These are phyloP conservation scores for Pyrus communis DNA, from an alignment of 306 rosid genomes.

Conservation along the genomic window DNA sequence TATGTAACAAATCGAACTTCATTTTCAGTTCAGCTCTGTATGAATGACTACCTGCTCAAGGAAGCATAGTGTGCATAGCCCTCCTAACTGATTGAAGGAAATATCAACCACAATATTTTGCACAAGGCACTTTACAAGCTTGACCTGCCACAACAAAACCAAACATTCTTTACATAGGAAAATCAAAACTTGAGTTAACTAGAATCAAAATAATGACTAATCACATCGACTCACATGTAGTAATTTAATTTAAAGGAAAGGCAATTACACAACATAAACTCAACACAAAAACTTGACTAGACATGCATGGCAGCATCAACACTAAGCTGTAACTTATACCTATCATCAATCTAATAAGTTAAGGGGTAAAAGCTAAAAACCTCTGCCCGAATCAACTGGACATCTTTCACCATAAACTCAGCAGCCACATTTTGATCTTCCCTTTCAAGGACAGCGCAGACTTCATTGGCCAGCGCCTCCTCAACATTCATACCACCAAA, in stretches of 20 bases:
- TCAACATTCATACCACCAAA: slow-evolving; percentile 53
- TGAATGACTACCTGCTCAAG: slow-evolving; percentile 71
- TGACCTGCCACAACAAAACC: slow-evolving; percentile 60
- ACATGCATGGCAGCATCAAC: background rate
- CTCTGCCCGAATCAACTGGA: slow-evolving; percentile 87
- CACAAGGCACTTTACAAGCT: slow-evolving; percentile 86
- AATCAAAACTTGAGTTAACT: background rate
- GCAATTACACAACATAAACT: background rate
- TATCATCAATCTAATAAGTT: background rate
- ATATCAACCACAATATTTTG: slow-evolving; percentile 91
- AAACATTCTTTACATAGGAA: background rate
- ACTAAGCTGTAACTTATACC: background rate
- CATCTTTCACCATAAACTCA: slow-evolving; percentile 79
- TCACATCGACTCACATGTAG: background rate
- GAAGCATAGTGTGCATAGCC: slow-evolving; percentile 86
- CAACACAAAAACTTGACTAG: background rate
- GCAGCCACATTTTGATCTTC: slow-evolving; percentile 62
- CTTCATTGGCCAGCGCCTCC: slow-evolving; percentile 63
- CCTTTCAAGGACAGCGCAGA: slow-evolving; percentile 51
- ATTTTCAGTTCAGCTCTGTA: background rate
- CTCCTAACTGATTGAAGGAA: slow-evolving; percentile 96
- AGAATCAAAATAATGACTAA: background rate
- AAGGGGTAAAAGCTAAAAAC: slow-evolving; percentile 30
- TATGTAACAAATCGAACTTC: background rate
- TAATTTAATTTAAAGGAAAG: background rate